Percentiles rank a stretch among this genome's conserved stretches.
Evolutionary conservation across 441 rosid genomes (phyloP).

Genomic region (Jatropha podagrica): DNA sequence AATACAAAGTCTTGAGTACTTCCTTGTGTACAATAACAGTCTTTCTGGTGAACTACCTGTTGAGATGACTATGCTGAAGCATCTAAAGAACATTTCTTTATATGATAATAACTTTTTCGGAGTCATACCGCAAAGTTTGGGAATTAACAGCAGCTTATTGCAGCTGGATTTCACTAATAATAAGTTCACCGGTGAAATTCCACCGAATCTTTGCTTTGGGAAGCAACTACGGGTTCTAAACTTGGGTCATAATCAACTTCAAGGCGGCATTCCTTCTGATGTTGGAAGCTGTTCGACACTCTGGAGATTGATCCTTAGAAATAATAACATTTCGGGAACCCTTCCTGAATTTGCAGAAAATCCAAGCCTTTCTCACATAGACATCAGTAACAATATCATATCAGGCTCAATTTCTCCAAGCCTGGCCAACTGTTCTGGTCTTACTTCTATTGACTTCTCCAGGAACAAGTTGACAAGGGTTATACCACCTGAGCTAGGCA

Average conservation of each 20-base stretch:
- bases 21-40: constrained; percentile 52
- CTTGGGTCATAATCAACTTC: constrained; percentile 61
- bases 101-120: constrained; percentile 58
- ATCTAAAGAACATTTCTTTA: constrained; percentile 48
- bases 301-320: constrained; percentile 50
- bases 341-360: constrained; percentile 54
- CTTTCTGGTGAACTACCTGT: constrained; percentile 67
- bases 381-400: constrained; percentile 50
- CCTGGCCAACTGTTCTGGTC: constrained; percentile 49
- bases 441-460: constrained; percentile 53
- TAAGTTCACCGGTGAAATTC: constrained; percentile 58
- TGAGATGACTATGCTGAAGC: constrained; percentile 57
- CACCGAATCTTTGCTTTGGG: constrained; percentile 64
- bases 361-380: constrained; percentile 42
- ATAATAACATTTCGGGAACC: constrained; percentile 52
- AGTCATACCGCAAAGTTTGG: constrained; percentile 55
- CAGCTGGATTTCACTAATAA: constrained; percentile 62
- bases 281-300: constrained; percentile 57
- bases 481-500: constrained; percentile 58
- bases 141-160: constrained; percentile 60
- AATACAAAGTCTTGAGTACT: constrained; percentile 48
- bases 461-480: constrained; percentile 54
- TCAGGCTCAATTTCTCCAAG: constrained; percentile 61
- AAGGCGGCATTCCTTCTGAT: constrained; percentile 58
- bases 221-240: constrained; percentile 41